A percentile compares a stretch with the other conserved stretches of the same genome.
phyloP scores from a whole-genome alignment of 1,139 yeast genomes.

The Sugiyamaella neomexicana region DNA sequence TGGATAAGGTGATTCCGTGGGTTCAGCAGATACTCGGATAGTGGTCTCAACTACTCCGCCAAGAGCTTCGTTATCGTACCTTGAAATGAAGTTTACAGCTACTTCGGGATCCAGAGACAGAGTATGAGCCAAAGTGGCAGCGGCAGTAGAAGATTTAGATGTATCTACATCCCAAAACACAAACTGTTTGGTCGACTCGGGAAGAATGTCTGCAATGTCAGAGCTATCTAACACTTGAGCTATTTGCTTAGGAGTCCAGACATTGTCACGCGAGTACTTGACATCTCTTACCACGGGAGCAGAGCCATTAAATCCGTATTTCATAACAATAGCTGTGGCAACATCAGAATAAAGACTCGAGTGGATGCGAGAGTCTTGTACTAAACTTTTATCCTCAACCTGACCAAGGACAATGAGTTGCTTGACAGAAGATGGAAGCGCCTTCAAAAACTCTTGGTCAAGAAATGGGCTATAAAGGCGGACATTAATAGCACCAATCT shows the following conservation, averaged over 20 bases:
- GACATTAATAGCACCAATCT: conserved; percentile 66
- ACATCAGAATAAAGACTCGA: conserved; percentile 62
- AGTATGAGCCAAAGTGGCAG: conserved; percentile 68
- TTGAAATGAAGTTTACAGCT: conserved; percentile 57
- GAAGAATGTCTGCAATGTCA: conserved; percentile 21
- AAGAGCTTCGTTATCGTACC: conserved; percentile 65
- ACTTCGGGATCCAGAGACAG: conserved; percentile 65
- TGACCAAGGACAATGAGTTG: conserved; percentile 68
- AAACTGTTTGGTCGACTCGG: conserved; percentile 39
- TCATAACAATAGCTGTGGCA: conserved; percentile 62
- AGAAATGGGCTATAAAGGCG: conserved; percentile 69
- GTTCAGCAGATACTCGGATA: conserved; percentile 46
- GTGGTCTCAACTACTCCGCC: conserved; percentile 87
- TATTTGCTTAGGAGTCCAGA: conserved; percentile 31
- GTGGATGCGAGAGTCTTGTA: conserved; percentile 36
- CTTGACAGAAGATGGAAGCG: conserved; percentile 59
- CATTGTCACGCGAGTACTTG: conserved; percentile 35
- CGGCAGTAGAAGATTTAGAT: conserved; percentile 47
- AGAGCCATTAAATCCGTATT: conserved; percentile 30
- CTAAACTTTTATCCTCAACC: conserved; percentile 41
- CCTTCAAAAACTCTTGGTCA: conserved; percentile 57
- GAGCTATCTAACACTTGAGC: conserved; percentile 30
- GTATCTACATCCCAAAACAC: conserved; percentile 54
- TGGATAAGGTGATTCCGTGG: conserved; percentile 40
- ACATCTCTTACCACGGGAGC: conserved; percentile 33